Evolutionary conservation across 1,139 yeast genomes (phyloP), one percentile per base, ranked within the genome.

Genomic region (Suhomyces atakaporum): DNA sequence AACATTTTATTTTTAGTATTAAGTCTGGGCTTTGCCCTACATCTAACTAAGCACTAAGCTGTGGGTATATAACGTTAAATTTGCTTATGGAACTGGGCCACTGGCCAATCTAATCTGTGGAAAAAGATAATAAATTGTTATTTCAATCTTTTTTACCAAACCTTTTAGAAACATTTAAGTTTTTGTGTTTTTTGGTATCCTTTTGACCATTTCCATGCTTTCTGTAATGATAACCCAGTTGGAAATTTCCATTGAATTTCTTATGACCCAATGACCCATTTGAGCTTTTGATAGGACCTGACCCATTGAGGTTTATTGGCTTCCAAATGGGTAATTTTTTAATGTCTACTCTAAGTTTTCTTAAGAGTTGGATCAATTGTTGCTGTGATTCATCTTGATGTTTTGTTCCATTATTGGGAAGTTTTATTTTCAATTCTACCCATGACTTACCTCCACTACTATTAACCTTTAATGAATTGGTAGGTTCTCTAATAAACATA

Each of bases 401-500:
- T 4, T 18, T 19, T 11, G 18, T 12, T 14, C 31, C 22, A 19
- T 38, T 31, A 5, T 25, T 18, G 5, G 56, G 56, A 25, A 60
- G 40, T 33, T 52, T 56, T 27, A 60, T 50, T 29, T 54, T 57
- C 24, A 60, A 36, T 28, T 56, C 60, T 5, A 60, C 64, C 64
- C 65, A 60, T 13, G 60, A 56, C 33, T 55, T 56, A 6, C 52
- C 46, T 1, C 61, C 62, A 22, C 56, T 50, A 5, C 50, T 45
- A 35, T 59, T 59, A n/a, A 60, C 61, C 31, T 56, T 58, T 23
- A 58, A 45, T n/a, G 60, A 51, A 30, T 49, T 58, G 13, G 58
- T 56, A 10, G 68, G 58, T 36, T 66, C 72, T 28, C 58, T 52
- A 11, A 60, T 62, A 42, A 65, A 66, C 72, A 66, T 66, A 42